Evolutionary conservation across 139 green algal species (phyloP).

Genomic region (Edaphochlamys debaryana): DNA sequence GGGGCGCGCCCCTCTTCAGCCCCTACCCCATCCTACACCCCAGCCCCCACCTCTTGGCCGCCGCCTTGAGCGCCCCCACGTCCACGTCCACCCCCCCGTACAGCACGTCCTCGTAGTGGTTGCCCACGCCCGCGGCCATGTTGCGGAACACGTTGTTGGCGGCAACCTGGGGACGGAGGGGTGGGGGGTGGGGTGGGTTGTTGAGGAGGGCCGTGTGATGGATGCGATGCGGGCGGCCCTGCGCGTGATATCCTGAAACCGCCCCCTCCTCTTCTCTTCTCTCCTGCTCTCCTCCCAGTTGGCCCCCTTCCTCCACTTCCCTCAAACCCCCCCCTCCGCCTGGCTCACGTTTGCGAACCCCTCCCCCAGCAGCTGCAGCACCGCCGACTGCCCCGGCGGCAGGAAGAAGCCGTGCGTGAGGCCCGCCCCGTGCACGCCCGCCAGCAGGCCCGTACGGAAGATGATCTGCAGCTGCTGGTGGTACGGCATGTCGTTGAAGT

Average conservation of each 20-base stretch:
- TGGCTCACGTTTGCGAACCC: no score
- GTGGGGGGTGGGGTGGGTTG: not conserved
- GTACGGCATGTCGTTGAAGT: constrained; percentile 39
- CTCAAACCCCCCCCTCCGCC: no score
- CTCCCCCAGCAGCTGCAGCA: constrained; percentile 39
- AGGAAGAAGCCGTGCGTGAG: constrained; percentile 42
- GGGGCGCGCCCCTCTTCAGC: no score
- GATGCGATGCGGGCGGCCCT: not conserved
- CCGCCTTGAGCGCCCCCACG: constrained; percentile 1
- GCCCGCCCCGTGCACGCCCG: constrained; percentile 34
- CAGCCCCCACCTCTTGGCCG: constrained; percentile 19
- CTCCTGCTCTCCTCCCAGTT: no score
- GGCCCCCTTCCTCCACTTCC: not conserved
- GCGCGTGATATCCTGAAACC: no score
- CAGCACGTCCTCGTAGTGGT: constrained; percentile 40
- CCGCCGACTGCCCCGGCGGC: constrained; percentile 7
- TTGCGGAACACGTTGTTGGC: constrained; percentile 46
- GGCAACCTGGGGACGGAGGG: not conserved
- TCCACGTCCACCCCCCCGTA: constrained; percentile 27
- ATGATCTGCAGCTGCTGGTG: constrained; percentile 34
- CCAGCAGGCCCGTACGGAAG: constrained; percentile 32
- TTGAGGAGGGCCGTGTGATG: not conserved
- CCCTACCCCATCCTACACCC: no score
- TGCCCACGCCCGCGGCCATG: constrained; percentile 22
- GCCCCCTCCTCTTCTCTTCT: not conserved